phyloP scores from a whole-genome alignment of 2,329 filamentous ascomycete genomes.

The Thelonectria rubi region DNA sequence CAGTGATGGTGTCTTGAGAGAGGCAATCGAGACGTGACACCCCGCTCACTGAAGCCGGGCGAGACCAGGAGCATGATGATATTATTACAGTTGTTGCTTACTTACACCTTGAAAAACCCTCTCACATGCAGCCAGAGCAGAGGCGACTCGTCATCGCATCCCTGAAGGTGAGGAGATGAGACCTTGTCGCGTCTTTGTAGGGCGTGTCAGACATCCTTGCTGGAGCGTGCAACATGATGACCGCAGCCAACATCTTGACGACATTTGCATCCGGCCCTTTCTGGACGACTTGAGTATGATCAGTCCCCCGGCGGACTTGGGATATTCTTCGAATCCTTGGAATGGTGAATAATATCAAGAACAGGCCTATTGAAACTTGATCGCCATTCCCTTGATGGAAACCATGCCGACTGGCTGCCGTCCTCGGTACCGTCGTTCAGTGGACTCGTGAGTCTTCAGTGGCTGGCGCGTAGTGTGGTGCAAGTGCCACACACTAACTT shows the following conservation, averaged over 20 bases:
- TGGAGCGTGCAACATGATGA: neutral
- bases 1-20: neutral
- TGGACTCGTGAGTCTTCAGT: conserved; percentile 2
- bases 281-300: neutral
- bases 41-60: conserved; percentile 4
- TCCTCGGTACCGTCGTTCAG: no score
- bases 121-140: neutral
- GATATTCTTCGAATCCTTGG: neutral
- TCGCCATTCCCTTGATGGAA: conserved; percentile 10
- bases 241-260: neutral
- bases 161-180: conserved; percentile 4
- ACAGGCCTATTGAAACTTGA: neutral
- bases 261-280: no score
- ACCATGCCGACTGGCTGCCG: conserved; percentile 9
- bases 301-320: no score
- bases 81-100: neutral
- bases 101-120: neutral
- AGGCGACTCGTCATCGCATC: conserved; percentile 1
- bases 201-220: neutral
- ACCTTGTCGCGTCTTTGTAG: neutral
- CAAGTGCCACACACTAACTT: conserved; percentile 13
- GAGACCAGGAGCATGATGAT: neutral
- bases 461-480: neutral
- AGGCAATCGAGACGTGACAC: neutral
- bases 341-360: neutral